phyloP scores from a whole-genome alignment of 2,329 filamentous ascomycete genomes.

The Diaporthe amygdali region DNA sequence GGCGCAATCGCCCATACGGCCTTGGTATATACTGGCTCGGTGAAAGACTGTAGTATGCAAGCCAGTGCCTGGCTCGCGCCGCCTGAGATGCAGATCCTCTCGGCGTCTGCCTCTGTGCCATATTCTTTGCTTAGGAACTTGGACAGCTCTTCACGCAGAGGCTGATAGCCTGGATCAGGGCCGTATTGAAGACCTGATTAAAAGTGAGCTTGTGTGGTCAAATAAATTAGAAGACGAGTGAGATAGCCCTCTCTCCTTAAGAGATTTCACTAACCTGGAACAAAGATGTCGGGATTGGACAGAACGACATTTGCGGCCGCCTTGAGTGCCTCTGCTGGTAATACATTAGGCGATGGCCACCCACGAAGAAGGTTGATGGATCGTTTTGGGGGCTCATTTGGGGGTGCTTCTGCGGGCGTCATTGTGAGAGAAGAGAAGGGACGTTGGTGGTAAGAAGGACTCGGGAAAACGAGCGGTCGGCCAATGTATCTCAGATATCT shows the following conservation, averaged over 20 bases:
- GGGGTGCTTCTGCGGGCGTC: constrained; percentile 21
- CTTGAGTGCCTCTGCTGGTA: constrained; percentile 69
- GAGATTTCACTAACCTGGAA: constrained; percentile 50
- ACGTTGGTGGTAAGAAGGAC: neutral
- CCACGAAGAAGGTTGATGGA: constrained; percentile 71
- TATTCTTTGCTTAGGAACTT: constrained; percentile 74
- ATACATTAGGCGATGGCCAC: constrained; percentile 68
- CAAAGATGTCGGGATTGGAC: constrained; percentile 60
- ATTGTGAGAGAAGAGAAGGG: constrained; percentile 5
- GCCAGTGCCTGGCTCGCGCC: constrained; percentile 86
- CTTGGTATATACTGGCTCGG: constrained; percentile 76
- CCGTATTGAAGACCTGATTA: constrained; percentile 63
- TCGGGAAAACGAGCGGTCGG: neutral
- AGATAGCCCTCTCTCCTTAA: constrained; percentile 39
- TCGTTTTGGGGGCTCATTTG: constrained; percentile 32
- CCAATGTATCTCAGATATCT: neutral
- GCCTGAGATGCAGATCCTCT: constrained; percentile 80
- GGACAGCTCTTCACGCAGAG: constrained; percentile 72
- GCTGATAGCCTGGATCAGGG: constrained; percentile 74
- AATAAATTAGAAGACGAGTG: neutral
- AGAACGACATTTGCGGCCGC: constrained; percentile 66
- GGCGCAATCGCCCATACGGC: constrained; percentile 83
- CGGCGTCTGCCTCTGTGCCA: constrained; percentile 44
- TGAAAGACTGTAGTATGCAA: constrained; percentile 78
- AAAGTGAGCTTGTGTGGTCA: neutral